Base-by-base conservation (phyloP, 768 basidiomycete genomes). In the Lactarius pseudohatsudake region DNA sequence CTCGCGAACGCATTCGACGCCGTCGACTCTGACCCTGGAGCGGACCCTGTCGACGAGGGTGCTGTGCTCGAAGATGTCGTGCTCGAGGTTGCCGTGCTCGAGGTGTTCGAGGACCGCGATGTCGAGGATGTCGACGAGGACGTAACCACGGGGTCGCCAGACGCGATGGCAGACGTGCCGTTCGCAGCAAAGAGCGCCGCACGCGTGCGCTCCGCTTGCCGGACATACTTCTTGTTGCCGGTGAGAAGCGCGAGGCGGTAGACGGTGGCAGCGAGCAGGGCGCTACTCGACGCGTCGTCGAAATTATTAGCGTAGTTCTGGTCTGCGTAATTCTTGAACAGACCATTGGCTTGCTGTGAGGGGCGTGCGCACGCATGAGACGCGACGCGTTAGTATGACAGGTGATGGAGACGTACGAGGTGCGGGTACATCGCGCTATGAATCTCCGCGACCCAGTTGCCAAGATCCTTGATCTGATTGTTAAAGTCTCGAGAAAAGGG, bases 271-370 rank as follows among this genome's bases (percentile, higher is more conserved):
- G 92, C 90, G 55, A 95, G 79, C 56, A 96, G 81, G 0, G 91
- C 86, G 0, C 91, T 88, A 13, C 87, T 86, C 0, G 92, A 75
- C 0, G 87, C 84, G 66, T 96, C 94, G 70, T 83, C 79, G 73
- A 96, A 96, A 32, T 65, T 70, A 9, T 9, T 30, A 64, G 84
- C 85, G 6, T 74, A 75, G 22, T 78, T 67, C 38, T 84, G 74
- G 71, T 87, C 84, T 5, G 86, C 84, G 72, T 94, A 94, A 75
- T 95, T 96, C 11, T 81, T 80, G 71, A 94, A 89, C 22, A 89
- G 77, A 41, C 77, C 77, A 41, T 79, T 76, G 9, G 74, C 69
- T 69, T 83, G 81, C 85, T 86, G 62, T 16, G 54, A 8, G 26
- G 50, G 26, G 38, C 13, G 38, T 59, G 32, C 6, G 32, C 6